A percentile compares a stretch with the other conserved stretches of the same genome.
Conservation (phyloP, 2,329 filamentous ascomycete species). For the Sarocladium strictum region DNA sequence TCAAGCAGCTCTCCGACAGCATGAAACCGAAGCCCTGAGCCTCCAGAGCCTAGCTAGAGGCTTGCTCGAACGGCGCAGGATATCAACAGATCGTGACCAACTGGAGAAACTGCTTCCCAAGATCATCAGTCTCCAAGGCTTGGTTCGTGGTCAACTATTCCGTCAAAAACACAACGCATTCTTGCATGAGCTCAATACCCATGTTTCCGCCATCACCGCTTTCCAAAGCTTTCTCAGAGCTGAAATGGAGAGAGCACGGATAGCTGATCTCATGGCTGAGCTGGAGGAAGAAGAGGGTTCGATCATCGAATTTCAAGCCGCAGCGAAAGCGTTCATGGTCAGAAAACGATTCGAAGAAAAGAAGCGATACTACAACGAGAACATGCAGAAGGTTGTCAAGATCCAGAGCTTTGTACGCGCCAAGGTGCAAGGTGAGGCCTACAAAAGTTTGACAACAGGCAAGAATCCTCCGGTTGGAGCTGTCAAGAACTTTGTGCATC, state of each 20-base stretch:
- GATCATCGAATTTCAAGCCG: slow-evolving; percentile 68
- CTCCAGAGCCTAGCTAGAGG: slow-evolving; percentile 57
- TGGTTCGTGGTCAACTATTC: slow-evolving; percentile 58
- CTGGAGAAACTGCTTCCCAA: slow-evolving; percentile 52
- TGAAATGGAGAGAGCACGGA: slow-evolving; percentile 67
- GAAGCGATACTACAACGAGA: slow-evolving; percentile 82
- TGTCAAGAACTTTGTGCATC: slow-evolving; percentile 95
- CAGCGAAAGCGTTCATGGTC: slow-evolving; percentile 67
- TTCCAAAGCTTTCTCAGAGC: slow-evolving; percentile 75
- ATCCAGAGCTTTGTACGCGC: slow-evolving; percentile 94
- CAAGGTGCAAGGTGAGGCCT: slow-evolving; percentile 94
- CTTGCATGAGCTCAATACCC: slow-evolving; percentile 63
- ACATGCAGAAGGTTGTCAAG: slow-evolving; percentile 99
- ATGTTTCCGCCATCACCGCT: slow-evolving; percentile 59
- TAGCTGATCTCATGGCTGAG: slow-evolving; percentile 69
- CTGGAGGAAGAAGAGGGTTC: slow-evolving; percentile 79
- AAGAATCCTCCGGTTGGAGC: slow-evolving; percentile 96
- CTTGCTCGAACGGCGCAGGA: slow-evolving; percentile 48
- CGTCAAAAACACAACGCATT: slow-evolving; percentile 56
- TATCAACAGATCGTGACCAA: slow-evolving; percentile 43
- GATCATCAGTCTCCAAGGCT: slow-evolving; percentile 60
- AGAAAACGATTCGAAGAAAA: slow-evolving; percentile 76
- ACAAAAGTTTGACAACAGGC: slow-evolving; percentile 91
- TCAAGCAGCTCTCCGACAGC: slow-evolving; percentile 40
- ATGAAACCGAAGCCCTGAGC: slow-evolving; percentile 39